Evolutionary conservation across 805 yeast genomes (phyloP).

Genomic region (Middelhovenomyces tepae): DNA sequence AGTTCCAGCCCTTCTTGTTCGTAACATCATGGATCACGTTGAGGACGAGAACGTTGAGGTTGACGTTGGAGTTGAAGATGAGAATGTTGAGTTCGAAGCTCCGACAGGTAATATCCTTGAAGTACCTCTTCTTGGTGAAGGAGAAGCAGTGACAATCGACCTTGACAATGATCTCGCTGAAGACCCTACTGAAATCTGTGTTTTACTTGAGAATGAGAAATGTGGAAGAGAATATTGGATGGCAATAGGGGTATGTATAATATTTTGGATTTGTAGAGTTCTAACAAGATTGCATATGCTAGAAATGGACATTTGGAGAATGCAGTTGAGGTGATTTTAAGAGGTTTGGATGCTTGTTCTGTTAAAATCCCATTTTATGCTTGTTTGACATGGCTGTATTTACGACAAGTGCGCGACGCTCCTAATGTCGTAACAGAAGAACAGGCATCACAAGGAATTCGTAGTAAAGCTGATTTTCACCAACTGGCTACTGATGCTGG

Average conservation of each 20-base stretch:
- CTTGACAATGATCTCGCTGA: constrained; percentile 77
- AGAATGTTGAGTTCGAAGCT: constrained; percentile 10
- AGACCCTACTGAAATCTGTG: constrained; percentile 75
- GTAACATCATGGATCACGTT: too few relatives aligned
- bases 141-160: constrained; percentile 81
- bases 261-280: not conserved
- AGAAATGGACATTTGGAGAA: constrained; percentile 48
- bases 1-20: constrained; percentile 10
- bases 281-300: constrained; percentile 51
- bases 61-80: constrained; percentile 19
- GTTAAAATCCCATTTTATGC: constrained; percentile 49
- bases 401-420: constrained; percentile 26
- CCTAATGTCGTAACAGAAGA: constrained; percentile 16
- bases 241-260: constrained; percentile 44
- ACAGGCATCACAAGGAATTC: constrained; percentile 9
- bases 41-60: constrained; percentile 21
- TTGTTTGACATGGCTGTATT: constrained; percentile 62
- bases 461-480: constrained; percentile 26
- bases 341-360: constrained; percentile 40
- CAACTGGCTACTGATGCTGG: constrained; percentile 36
- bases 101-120: constrained; percentile 34
- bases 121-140: constrained; percentile 64
- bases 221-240: constrained; percentile 77
- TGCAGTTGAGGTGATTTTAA: constrained; percentile 52
- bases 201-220: constrained; percentile 70